phyloP scores from a whole-genome alignment of 805 yeast species.

The Ogataea degrootiae region DNA sequence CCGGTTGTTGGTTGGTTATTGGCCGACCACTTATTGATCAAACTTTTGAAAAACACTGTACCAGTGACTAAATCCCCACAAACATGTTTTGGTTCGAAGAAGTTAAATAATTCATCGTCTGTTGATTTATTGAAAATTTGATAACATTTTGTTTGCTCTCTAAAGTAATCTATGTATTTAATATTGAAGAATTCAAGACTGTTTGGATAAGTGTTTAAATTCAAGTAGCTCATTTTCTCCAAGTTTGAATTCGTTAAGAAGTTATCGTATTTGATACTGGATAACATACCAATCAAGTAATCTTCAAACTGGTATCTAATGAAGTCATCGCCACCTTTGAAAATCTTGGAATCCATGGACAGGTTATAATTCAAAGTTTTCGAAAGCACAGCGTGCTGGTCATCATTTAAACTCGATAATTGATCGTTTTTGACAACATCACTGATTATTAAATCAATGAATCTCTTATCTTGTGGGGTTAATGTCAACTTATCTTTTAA shows the following conservation, averaged over 20 bases:
- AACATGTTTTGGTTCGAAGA: constrained; percentile 31
- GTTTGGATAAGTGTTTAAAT: constrained; percentile 17
- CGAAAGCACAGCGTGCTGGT: constrained; percentile 29
- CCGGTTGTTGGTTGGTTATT: neutral
- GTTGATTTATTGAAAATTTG: constrained; percentile 50
- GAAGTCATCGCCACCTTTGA: constrained; percentile 79
- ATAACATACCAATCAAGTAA: constrained; percentile 69
- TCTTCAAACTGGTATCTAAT: constrained; percentile 87
- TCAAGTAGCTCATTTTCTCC: constrained; percentile 15
- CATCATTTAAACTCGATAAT: constrained; percentile 6
- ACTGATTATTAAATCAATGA: constrained; percentile 55
- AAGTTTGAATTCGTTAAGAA: constrained; percentile 39
- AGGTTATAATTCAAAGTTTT: constrained; percentile 28
- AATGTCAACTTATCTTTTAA: constrained; percentile 41
- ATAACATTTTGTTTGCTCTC: constrained; percentile 44
- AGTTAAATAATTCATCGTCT: constrained; percentile 61
- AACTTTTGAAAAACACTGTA: constrained; percentile 8
- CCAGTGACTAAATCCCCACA: constrained; percentile 8
- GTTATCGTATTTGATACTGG: constrained; percentile 65
- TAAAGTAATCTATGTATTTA: constrained; percentile 50
- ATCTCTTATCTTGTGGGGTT: constrained; percentile 65
- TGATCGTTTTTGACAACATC: constrained; percentile 40
- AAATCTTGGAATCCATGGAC: constrained; percentile 37
- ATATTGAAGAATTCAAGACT: constrained; percentile 22
- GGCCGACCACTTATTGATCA: constrained; percentile 2